Evolutionary conservation across 1,284 basidiomycete genomes (phyloP), one percentile per base, ranked within the genome.

Genomic region (Anthracocystis setariae): DNA sequence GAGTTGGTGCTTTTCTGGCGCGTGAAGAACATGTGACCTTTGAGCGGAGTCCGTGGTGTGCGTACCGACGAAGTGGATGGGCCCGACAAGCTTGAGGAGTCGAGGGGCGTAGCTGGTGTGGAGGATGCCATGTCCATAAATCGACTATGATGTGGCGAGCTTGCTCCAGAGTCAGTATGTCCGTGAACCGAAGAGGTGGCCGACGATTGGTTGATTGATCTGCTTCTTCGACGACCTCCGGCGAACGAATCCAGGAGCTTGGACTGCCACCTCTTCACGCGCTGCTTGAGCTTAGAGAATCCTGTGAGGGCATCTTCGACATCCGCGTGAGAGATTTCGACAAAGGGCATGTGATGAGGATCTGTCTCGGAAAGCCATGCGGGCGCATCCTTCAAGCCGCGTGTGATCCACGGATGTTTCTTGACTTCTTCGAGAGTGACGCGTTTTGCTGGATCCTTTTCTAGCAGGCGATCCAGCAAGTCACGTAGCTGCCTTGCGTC

Each of bases 341-440:
- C 87, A 39, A 86, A 87, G 15, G 87, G 86, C 53, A 86, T 85
- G 42, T 86, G 86, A 49, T 86, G 86, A 3, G 89, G 88, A 46
- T 89, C 88, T 1, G 92, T 95, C 54, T 89, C 87, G 15, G 86
- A 84, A 8, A 94, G 87, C 94, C 94, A 97, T n/a, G 86, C 85
- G 0, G 88, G 85, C 0, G 90, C 88, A 57, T 92, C 87, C 17
- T 86, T 82, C 27, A 97, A 86, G 21, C 65, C 73, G 8, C 48
- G 64, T 3, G 65, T 65, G 57, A 94, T 89, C 91, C 94, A 98
- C 3, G 88, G 86, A 90, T 84, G 70, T 92, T 69, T 71, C 88
- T 96, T 97, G 74, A 94, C 89, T 74, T 91, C 87, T 38, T 90
- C 88, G 38, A 98, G 87, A 25, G 89, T 91, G 58, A 95, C 92